Base-by-base conservation (phyloP, 139 green algal species). In the Picochlorum sp. region DNA sequence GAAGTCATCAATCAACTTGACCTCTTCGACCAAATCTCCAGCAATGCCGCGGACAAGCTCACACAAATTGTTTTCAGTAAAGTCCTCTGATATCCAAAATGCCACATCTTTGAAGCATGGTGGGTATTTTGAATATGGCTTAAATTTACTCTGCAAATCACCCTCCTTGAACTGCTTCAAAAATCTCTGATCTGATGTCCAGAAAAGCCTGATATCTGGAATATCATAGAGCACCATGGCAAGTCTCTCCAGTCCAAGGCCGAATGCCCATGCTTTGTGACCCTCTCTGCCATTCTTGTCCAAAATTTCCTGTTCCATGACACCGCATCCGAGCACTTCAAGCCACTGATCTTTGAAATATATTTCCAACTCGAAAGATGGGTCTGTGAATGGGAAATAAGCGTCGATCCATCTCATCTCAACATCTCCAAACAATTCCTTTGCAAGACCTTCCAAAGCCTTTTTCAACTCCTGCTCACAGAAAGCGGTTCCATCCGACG, bases 361-460 rank as follows among this genome's bases (percentile, higher is more conserved):
- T 51, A 99, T 97, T 71, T 99, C 94, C 34, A 99, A 87, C 79
- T 99, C 94, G 46, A 89, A 95, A 1, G 85, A 95, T 3, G 94
- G 94, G 8, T 98, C 81, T 13, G 94, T 99, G 87, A 99, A 99
- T 30, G 94, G 94, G 60, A 99, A 99, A 80, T 99, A 99, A 0
- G 89, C 86, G 58, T 98, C 94, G 32, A 96, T 83, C 92, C 92
- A 97, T n/a, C 81, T 77, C 77, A 89, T 90, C 71, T 90, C 74
- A 47, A 90, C 83, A 47, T 85, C 77, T 24, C 79, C 90, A 78
- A 97, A 97, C 21, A 97, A 81, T 74, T 94, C 83, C 63, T 77
- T 76, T 10, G 90, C 85, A 9, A 96, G 80, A 0, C 88, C 92
- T 77, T 98, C 92, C 49, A 99, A 83, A 9, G 80, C 78, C 16